Conservation (phyloP, 768 basidiomycete species). For the Lactarius hengduanensis region DNA sequence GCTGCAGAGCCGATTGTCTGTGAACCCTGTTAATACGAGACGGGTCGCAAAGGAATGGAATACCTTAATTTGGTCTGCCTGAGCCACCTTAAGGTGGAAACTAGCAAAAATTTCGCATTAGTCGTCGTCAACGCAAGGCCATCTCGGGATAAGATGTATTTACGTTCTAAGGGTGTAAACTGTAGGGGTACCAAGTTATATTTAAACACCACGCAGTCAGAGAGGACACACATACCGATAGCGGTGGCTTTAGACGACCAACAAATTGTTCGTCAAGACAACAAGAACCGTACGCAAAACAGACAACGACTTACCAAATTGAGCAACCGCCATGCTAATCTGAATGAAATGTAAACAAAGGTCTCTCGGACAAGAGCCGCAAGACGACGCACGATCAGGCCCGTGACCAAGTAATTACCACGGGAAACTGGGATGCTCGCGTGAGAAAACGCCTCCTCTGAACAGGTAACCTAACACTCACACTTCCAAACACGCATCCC, state of each 20-base stretch:
- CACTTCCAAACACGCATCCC: conserved; percentile 30
- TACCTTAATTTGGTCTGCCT: conserved; percentile 49
- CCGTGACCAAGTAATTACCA: conserved; percentile 23
- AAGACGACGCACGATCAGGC: conserved; percentile 23
- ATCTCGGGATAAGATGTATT: conserved; percentile 18
- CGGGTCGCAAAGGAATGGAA: conserved; percentile 20
- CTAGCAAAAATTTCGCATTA: conserved; percentile 30
- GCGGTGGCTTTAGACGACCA: conserved; percentile 6
- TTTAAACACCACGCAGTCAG: not conserved
- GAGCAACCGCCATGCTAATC: conserved; percentile 25
- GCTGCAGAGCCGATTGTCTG: conserved; percentile 49
- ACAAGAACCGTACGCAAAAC: not conserved
- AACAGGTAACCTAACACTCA: conserved; percentile 7
- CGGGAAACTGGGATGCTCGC: conserved; percentile 21
- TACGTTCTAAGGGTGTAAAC: conserved; percentile 49
- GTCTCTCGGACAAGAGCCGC: not conserved
- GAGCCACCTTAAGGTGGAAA: conserved; percentile 42
- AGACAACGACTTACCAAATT: conserved; percentile 23
- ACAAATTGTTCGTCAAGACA: not conserved
- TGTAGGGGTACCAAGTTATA: conserved; percentile 19
- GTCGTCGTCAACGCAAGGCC: not conserved
- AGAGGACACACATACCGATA: conserved; percentile 7
- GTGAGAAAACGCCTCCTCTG: not conserved
- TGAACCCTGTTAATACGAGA: conserved; percentile 1
- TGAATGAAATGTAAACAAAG: conserved; percentile 11